These are phyloP conservation scores for Podila epigama DNA, from an alignment of 192 early-diverging fungal species.

Conservation along the genomic window DNA sequence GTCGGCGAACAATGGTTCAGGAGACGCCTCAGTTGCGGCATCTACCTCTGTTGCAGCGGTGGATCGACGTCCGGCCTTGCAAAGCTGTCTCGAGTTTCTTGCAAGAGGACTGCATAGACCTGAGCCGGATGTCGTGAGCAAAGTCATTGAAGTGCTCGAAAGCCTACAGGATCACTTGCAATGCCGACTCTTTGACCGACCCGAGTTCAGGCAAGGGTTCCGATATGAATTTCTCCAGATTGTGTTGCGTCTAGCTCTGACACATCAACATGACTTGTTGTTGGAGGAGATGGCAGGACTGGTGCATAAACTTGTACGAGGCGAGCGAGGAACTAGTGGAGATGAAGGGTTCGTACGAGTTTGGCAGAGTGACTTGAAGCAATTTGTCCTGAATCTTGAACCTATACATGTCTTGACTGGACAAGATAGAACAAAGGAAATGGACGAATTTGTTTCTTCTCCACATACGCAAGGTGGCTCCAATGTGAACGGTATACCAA, in stretches of 20 bases:
- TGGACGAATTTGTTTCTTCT: neutral
- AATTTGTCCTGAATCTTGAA: constrained; percentile 23
- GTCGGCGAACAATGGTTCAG: neutral
- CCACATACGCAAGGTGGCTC: neutral
- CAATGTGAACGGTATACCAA: neutral
- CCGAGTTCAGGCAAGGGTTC: constrained; percentile 23
- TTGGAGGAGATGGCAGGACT: constrained; percentile 35
- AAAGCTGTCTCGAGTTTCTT: constrained; percentile 38
- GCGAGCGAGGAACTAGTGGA: neutral
- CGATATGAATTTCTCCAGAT: constrained; percentile 39
- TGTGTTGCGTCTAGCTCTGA: constrained; percentile 21
- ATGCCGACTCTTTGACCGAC: constrained; percentile 34
- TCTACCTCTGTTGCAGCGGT: too few species aligned
- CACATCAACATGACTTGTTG: constrained; percentile 26
- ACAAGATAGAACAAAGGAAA: neutral
- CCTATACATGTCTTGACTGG: constrained; percentile 9
- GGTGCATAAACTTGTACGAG: constrained; percentile 29
- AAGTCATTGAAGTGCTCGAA: constrained; percentile 24
- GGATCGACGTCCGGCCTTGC: constrained; percentile 10
- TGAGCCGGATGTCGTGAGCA: constrained; percentile 32
- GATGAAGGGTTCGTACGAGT: constrained; percentile 16
- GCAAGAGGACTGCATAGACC: constrained; percentile 24
- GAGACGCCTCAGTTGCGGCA: neutral
- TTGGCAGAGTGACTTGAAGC: constrained; percentile 37
- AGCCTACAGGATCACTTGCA: constrained; percentile 17